phyloP scores from a whole-genome alignment of 129 eudicot species.

The Ambrosia trifida region DNA sequence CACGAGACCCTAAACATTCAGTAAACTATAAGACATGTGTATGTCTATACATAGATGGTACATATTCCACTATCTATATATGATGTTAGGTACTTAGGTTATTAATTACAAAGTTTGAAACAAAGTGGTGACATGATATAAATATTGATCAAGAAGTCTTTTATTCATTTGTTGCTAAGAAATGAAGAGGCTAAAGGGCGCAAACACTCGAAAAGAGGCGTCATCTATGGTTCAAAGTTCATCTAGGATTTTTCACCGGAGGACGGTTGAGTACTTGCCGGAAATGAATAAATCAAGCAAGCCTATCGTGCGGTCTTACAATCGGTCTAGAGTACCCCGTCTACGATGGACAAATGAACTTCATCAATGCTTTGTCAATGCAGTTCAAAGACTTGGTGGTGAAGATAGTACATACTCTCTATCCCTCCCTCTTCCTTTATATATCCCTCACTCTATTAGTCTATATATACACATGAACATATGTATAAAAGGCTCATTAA shows the following conservation, averaged over 20 bases:
- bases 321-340: constrained; percentile 54
- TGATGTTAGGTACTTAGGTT: too few relatives aligned
- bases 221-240: constrained; percentile 1
- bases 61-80: too few relatives aligned
- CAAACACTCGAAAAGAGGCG: constrained; percentile 15
- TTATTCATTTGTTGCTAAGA: neutral
- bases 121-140: neutral
- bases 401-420: constrained; percentile 44
- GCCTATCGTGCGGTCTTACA: constrained; percentile 48
- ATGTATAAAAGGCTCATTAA: too few relatives aligned
- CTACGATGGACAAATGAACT: constrained; percentile 63
- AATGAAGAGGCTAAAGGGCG: constrained; percentile 23
- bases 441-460: too few relatives aligned
- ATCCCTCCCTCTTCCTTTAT: neutral
- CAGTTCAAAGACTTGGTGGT: constrained; percentile 63
- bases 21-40: neutral
- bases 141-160: neutral
- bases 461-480: neutral
- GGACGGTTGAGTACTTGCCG: constrained; percentile 9
- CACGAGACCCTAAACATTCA: neutral
- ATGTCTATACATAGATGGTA: too few relatives aligned
- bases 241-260: neutral
- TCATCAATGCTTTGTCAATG: constrained; percentile 56
- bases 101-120: neutral
- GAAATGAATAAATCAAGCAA: constrained; percentile 21